These are phyloP conservation scores for Micromonas pusilla DNA, from an alignment of 139 green algal species.

Conservation along the genomic window DNA sequence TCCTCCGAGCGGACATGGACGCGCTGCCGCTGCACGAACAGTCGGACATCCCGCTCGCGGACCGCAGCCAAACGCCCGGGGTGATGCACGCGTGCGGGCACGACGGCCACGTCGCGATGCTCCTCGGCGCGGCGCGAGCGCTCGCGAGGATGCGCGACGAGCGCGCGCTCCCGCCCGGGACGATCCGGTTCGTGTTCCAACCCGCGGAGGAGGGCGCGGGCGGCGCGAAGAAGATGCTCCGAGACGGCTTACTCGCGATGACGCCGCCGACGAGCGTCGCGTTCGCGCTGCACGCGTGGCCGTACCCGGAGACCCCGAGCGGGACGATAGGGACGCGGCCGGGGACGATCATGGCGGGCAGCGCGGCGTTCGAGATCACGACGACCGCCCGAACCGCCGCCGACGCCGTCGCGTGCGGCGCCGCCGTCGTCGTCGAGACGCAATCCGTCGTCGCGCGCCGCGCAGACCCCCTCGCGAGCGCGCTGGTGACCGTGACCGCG, in stretches of 20 bases:
- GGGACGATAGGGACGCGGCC: conserved; percentile 52
- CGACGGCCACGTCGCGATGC: conserved; percentile 78
- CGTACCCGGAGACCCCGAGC: conserved; percentile 58
- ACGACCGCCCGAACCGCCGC: conserved; percentile 71
- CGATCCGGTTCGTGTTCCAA: conserved; percentile 83
- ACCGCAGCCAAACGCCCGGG: conserved; percentile 23
- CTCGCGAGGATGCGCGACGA: conserved; percentile 37
- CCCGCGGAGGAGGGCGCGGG: conserved; percentile 20
- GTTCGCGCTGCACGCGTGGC: conserved; percentile 52
- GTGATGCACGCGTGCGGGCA: conserved; percentile 87
- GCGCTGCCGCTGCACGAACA: conserved; percentile 67
- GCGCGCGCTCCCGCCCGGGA: neutral
- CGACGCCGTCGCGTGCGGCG: conserved; percentile 70
- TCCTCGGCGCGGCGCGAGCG: conserved; percentile 69
- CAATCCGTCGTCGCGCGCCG: conserved; percentile 76
- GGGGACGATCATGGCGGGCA: conserved; percentile 74
- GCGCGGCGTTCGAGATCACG: conserved; percentile 56
- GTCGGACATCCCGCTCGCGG: conserved; percentile 13
- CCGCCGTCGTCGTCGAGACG: conserved; percentile 58
- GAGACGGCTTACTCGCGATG: conserved; percentile 23
- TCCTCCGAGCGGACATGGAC: conserved; percentile 82
- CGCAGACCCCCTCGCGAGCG: conserved; percentile 67
- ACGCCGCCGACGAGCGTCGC: conserved; percentile 52
- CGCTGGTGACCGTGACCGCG: conserved; percentile 71
- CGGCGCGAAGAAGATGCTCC: conserved; percentile 20